Base-by-base conservation (phyloP, 1,284 basidiomycete species). In the Ceratobasidium sp. region DNA sequence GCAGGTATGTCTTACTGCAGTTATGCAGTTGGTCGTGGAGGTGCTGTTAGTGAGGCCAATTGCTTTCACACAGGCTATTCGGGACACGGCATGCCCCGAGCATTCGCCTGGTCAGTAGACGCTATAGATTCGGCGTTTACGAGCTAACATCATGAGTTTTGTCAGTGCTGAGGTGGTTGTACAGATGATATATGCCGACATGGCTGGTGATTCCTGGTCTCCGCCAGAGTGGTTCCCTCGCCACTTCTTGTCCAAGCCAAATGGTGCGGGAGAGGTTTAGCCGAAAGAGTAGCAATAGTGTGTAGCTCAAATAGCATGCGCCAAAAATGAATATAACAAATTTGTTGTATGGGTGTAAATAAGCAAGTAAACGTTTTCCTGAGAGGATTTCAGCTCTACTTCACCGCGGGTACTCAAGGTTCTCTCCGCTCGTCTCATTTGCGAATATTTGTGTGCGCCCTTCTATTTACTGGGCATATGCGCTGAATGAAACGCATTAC, bases 1-100 rank as follows among this genome's bases (percentile, higher is more conserved):
- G 94, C 91, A 0, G 94, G 94, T 9, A 95, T 91, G 82, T 87
- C 94, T 95, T 33, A 33, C 33, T 33, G 33, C 81, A 94, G 94
- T 54, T 38, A 48, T n/a, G 50, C 7, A 13, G 46, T 2, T 1
- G 12, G 17, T 15, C 15, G 46, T 10, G 20, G 40, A 42, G 12
- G 9, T 33, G 33, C 33, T 57, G 6, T 20, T 17, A 64, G 5
- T 64, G 40, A 7, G 20, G 42, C 10, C 12, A 44, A 38, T 33
- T 33, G 33, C 33, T 33, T 33, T 33, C 33, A 33, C 33, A 42
- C 40, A 56, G 57, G 68, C 3, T 67, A 54, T 50, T 64, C 67
- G 42, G 67, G 75, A 5, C 56, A 66, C 61, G 79, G 79, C 0
- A 95, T 96, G 93, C 91, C 93, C 4, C 88, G 93, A 1, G 90